Evolutionary conservation across 345 rosid species (phyloP).

Genomic region (Anacardium occidentale): DNA sequence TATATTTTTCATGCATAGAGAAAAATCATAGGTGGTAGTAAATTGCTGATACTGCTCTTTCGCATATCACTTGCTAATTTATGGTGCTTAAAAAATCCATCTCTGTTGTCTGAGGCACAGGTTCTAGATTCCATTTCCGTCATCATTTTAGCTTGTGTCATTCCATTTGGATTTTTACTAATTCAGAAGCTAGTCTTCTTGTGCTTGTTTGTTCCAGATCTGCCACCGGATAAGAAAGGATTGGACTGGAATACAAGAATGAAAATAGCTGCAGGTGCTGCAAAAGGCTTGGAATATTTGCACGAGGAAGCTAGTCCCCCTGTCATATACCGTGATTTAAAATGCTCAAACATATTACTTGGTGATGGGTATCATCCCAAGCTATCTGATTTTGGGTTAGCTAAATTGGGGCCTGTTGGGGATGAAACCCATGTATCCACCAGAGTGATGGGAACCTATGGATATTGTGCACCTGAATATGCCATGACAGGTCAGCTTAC

Average conservation of each 20-base stretch:
- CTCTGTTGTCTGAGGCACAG: background rate
- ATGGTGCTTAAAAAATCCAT: slow-evolving; percentile 9
- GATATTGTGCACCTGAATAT: slow-evolving; percentile 79
- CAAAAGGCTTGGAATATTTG: slow-evolving; percentile 70
- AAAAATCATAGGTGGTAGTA: background rate
- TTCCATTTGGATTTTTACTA: background rate
- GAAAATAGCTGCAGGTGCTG: slow-evolving; percentile 78
- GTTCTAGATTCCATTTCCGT: slow-evolving; percentile 14
- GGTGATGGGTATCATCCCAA: slow-evolving; percentile 60
- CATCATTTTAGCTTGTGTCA: background rate
- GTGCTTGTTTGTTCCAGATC: slow-evolving; percentile 32
- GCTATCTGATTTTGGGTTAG: slow-evolving; percentile 75
- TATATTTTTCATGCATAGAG: background rate
- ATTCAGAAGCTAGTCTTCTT: slow-evolving; percentile 3
- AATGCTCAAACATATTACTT: slow-evolving; percentile 70
- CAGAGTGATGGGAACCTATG: slow-evolving; percentile 75
- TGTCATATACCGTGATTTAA: slow-evolving; percentile 70
- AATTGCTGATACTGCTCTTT: slow-evolving; percentile 5
- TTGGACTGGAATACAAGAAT: slow-evolving; percentile 77
- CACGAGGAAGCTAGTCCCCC: slow-evolving; percentile 70
- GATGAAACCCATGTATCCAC: slow-evolving; percentile 74
- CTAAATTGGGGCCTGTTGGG: slow-evolving; percentile 77
- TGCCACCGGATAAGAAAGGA: slow-evolving; percentile 50
- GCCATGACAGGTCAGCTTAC: slow-evolving; percentile 85
- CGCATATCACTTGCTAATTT: background rate